Conservation (phyloP, 371 early-diverging fungal species). For the Synchytrium microbalum region DNA sequence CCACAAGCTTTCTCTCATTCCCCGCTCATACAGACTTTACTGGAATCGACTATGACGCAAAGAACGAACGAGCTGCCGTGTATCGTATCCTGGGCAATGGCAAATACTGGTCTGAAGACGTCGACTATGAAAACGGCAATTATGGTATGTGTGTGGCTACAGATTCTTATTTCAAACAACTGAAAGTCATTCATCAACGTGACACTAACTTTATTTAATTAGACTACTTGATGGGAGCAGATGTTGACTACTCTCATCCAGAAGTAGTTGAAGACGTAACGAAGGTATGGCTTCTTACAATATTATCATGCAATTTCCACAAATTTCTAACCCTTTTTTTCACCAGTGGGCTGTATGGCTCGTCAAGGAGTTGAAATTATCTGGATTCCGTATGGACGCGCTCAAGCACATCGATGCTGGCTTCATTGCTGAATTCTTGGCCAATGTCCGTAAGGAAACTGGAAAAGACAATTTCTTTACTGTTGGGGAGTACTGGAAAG, state of each 20-base stretch:
- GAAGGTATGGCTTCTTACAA: too few species aligned
- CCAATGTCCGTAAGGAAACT: conserved; percentile 19
- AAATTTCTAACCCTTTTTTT: too few species aligned
- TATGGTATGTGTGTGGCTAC: too few species aligned
- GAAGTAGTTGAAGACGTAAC: conserved; percentile 29
- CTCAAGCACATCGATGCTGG: conserved; percentile 31
- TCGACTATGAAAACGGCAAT: conserved; percentile 36
- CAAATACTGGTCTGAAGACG: conserved; percentile 36
- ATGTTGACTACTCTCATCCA: conserved; percentile 30
- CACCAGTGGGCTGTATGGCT: conserved; percentile 35
- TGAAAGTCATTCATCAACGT: too few species aligned
- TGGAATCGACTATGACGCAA: conserved; percentile 34
- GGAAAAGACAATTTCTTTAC: conserved; percentile 25
- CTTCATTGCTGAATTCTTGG: conserved; percentile 25
- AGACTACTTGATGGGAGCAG: conserved; percentile 35
- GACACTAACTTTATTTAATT: too few species aligned
- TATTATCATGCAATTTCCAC: too few species aligned
- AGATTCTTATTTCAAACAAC: too few species aligned
- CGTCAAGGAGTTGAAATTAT: conserved; percentile 24
- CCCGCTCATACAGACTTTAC: too few species aligned
- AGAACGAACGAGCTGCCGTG: conserved; percentile 25
- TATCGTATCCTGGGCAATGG: conserved; percentile 33
- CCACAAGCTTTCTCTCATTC: too few species aligned
- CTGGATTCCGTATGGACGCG: conserved; percentile 39
- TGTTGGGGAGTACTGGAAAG: conserved; percentile 33